These are phyloP conservation scores for Dactylellina haptotyla DNA, from an alignment of 2,329 filamentous ascomycete species.

Conservation along the genomic window DNA sequence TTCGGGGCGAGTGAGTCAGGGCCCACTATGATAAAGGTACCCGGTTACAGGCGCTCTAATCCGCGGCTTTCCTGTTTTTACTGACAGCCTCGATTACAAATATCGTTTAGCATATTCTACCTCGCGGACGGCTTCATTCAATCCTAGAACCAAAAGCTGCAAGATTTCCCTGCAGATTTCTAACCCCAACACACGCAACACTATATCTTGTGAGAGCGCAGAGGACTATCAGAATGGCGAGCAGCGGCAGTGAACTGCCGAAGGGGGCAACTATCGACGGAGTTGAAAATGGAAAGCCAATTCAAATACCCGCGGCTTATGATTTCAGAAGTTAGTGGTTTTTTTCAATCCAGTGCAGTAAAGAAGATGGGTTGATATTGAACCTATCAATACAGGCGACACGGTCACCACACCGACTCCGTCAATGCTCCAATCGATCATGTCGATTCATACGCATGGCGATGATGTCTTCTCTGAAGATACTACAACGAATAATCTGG, in stretches of 20 bases:
- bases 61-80: not conserved
- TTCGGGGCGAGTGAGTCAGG: conserved; percentile 27
- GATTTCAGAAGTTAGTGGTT: conserved; percentile 41
- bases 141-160: conserved; percentile 9
- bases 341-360: too few relatives aligned
- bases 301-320: conserved; percentile 31
- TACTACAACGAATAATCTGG: conserved; percentile 77
- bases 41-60: not conserved
- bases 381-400: conserved; percentile 66
- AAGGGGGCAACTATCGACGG: conserved; percentile 18
- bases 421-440: conserved; percentile 83
- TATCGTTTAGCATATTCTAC: not conserved
- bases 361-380: too few relatives aligned
- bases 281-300: conserved; percentile 14
- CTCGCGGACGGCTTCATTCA: conserved; percentile 1
- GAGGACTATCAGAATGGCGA: conserved; percentile 19
- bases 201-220: not conserved
- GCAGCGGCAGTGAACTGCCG: not conserved
- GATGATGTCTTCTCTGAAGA: conserved; percentile 90
- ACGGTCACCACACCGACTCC: conserved; percentile 79
- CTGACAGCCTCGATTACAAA: not conserved
- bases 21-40: conserved; percentile 30
- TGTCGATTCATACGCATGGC: conserved; percentile 71
- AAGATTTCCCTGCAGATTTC: conserved; percentile 10
- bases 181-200: conserved; percentile 38